These are phyloP conservation scores for Coprinopsis cinerea DNA, from an alignment of 768 basidiomycete genomes.

Conservation along the genomic window DNA sequence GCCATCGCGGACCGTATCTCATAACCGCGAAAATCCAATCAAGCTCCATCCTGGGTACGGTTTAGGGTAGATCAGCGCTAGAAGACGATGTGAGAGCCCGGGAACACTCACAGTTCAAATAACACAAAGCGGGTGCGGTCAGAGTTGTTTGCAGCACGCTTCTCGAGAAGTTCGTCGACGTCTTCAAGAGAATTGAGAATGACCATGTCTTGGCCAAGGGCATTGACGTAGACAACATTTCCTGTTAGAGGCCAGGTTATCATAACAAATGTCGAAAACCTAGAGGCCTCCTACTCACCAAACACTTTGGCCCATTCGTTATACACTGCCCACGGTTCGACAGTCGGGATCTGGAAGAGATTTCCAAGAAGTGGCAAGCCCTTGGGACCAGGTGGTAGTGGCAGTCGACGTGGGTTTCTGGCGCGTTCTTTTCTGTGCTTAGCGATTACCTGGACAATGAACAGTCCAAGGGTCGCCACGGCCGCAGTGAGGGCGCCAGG, in stretches of 20 bases:
- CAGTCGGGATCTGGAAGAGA: not conserved
- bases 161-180: conserved; percentile 23
- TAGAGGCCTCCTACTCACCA: not conserved
- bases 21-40: conserved; percentile 20
- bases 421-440: no score
- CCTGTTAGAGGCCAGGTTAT: conserved; percentile 3
- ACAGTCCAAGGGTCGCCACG: no score
- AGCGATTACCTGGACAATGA: no score
- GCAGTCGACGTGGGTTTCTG: no score
- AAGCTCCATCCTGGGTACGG: conserved; percentile 14
- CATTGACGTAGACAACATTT: conserved; percentile 20
- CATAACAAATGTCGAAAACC: not conserved
- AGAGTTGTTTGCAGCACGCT: conserved; percentile 23
- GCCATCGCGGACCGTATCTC: conserved; percentile 23
- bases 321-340: conserved; percentile 7
- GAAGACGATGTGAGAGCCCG: not conserved
- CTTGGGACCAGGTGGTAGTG: conserved; percentile 6
- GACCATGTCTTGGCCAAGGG: conserved; percentile 21
- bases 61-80: not conserved
- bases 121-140: conserved; percentile 17
- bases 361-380: conserved; percentile 4
- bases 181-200: conserved; percentile 22
- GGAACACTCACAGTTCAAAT: conserved; percentile 16
- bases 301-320: conserved; percentile 3
- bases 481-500: no score